A percentile compares a stretch with the other conserved stretches of the same genome.
These are phyloP conservation scores for Ustilago trichophora DNA, from an alignment of 1,284 basidiomycete genomes.

Conservation along the genomic window DNA sequence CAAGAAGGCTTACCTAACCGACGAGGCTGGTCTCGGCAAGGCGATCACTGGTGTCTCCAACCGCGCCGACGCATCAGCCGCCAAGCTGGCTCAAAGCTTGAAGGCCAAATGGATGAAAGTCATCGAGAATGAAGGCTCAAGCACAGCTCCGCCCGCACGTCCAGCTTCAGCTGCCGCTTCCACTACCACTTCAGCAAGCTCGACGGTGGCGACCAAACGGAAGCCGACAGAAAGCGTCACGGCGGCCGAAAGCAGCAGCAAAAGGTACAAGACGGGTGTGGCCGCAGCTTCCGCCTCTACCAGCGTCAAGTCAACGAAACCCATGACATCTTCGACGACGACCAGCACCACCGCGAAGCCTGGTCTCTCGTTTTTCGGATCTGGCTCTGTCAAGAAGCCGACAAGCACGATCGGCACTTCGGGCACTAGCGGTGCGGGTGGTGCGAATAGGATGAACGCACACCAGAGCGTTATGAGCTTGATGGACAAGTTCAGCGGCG, in stretches of 20 bases:
- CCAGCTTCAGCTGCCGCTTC: neutral
- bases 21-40: conserved; percentile 51
- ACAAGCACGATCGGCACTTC: neutral
- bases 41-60: conserved; percentile 44
- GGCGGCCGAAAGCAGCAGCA: conserved; percentile 9
- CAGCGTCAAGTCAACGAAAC: neutral
- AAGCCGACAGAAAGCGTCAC: conserved; percentile 15
- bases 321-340: conserved; percentile 1
- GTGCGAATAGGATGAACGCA: conserved; percentile 2
- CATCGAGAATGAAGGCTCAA: conserved; percentile 21
- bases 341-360: conserved; percentile 15
- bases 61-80: conserved; percentile 30
- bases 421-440: neutral
- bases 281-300: conserved; percentile 2
- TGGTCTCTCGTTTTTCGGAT: conserved; percentile 21
- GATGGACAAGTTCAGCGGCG: conserved; percentile 31
- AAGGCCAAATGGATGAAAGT: conserved; percentile 49
- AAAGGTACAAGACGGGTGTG: conserved; percentile 28
- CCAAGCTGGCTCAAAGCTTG: conserved; percentile 29
- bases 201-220: conserved; percentile 12
- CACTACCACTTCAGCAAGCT: neutral
- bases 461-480: conserved; percentile 36
- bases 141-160: neutral
- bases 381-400: conserved; percentile 4
- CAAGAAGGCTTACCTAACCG: conserved; percentile 43